phyloP scores from a whole-genome alignment of 108 stramenopile species.

The Bacterosira constricta region DNA sequence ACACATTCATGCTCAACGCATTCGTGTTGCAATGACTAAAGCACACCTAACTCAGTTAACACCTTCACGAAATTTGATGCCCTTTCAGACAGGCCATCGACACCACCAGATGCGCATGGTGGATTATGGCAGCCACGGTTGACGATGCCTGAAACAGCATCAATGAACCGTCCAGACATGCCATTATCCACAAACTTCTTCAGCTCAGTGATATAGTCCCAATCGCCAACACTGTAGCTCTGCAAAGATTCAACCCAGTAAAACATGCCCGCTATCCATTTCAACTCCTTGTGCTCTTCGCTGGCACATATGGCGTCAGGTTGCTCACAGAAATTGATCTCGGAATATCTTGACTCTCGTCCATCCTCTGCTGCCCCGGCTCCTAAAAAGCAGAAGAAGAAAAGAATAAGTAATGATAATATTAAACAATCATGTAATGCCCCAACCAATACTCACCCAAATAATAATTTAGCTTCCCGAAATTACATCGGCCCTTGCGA shows the following conservation, averaged over 20 bases:
- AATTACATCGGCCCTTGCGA: conserved; percentile 13
- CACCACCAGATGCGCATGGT: conserved; percentile 18
- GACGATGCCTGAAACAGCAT: conserved; percentile 25
- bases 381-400: too few species aligned
- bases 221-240: conserved; percentile 31
- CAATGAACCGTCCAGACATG: conserved; percentile 24
- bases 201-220: conserved; percentile 24
- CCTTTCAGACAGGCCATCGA: conserved; percentile 16
- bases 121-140: conserved; percentile 27
- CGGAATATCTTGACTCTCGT: too few species aligned
- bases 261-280: conserved; percentile 51
- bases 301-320: too few species aligned
- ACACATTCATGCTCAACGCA: too few species aligned
- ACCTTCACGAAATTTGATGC: conserved; percentile 19
- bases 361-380: too few species aligned
- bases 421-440: too few species aligned
- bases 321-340: too few species aligned
- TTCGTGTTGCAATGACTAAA: too few species aligned
- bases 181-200: conserved; percentile 27
- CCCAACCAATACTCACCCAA: conserved; percentile 22
- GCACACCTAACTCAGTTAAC: conserved; percentile 11
- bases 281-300: conserved; percentile 34
- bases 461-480: conserved; percentile 40
- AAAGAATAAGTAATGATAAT: too few species aligned
- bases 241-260: conserved; percentile 42